These are phyloP conservation scores for Trichophyton equinum DNA, from an alignment of 2,329 filamentous ascomycete species.

Conservation along the genomic window DNA sequence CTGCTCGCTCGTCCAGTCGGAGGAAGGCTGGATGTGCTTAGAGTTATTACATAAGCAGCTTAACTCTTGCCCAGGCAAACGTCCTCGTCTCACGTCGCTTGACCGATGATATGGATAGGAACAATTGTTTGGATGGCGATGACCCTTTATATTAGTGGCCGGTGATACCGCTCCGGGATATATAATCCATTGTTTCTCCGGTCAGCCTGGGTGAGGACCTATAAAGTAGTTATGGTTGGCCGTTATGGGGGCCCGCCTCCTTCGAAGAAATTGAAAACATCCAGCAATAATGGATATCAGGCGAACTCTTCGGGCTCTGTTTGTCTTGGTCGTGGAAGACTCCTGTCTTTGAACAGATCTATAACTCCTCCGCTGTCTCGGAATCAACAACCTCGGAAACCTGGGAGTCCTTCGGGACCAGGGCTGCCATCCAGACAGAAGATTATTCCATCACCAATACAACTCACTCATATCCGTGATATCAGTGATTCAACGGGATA, in stretches of 20 bases:
- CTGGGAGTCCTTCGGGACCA: not conserved
- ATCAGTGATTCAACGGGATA: slow-evolving; percentile 39
- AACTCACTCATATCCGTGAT: slow-evolving; percentile 57
- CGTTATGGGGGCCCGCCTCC: slow-evolving; percentile 1
- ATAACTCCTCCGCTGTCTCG: slow-evolving; percentile 21
- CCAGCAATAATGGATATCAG: slow-evolving; percentile 3
- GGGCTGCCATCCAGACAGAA: slow-evolving; percentile 3
- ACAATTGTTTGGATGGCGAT: no score
- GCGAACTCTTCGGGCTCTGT: not conserved
- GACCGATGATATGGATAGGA: no score
- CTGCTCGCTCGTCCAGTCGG: no score
- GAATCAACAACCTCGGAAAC: not conserved
- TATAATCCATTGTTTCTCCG: not conserved
- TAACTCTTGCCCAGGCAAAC: no score
- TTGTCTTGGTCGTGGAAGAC: not conserved
- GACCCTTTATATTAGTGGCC: no score
- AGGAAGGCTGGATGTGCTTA: no score
- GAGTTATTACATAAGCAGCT: no score
- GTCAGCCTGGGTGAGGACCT: not conserved
- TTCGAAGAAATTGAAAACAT: slow-evolving; percentile 11
- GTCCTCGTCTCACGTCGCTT: no score
- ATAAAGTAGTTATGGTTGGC: not conserved
- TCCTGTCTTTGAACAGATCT: slow-evolving; percentile 22
- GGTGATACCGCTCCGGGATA: not conserved
- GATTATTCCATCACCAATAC: slow-evolving; percentile 51